Conservation (phyloP, 257 asterid species). For the Scutellaria galericulata region DNA sequence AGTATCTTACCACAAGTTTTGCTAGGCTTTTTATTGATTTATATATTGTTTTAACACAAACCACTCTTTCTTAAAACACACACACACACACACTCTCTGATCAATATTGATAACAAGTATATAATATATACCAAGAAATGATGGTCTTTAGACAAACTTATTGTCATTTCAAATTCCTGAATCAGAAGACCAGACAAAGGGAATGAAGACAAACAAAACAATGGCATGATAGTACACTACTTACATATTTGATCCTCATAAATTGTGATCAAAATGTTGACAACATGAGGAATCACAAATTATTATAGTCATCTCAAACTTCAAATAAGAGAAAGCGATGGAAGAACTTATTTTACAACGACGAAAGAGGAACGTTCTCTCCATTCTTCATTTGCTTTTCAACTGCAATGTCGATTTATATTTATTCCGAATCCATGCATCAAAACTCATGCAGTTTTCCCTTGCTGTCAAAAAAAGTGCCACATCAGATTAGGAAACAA, state of each 20-base stretch:
- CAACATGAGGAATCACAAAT: not conserved
- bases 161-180: no score
- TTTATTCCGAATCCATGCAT: not conserved
- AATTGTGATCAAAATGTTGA: not conserved
- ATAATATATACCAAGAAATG: no score
- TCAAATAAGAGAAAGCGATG: not conserved
- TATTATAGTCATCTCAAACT: not conserved
- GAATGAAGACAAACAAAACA: no score
- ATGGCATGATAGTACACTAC: not conserved
- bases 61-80: no score
- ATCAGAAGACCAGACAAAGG: no score
- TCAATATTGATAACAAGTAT: no score
- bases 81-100: no score
- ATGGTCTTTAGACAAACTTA: no score
- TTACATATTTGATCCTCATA: constrained; percentile 24
- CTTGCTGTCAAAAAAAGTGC: not conserved
- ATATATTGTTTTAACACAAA: no score
- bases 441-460: not conserved
- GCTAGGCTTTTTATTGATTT: no score
- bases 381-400: not conserved
- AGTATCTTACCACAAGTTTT: no score
- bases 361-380: not conserved
- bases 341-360: constrained; percentile 2
- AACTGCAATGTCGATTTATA: constrained; percentile 6
- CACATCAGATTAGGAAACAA: not conserved